Evolutionary conservation across 441 rosid genomes (phyloP).

Genomic region (Adansonia grandidieri): DNA sequence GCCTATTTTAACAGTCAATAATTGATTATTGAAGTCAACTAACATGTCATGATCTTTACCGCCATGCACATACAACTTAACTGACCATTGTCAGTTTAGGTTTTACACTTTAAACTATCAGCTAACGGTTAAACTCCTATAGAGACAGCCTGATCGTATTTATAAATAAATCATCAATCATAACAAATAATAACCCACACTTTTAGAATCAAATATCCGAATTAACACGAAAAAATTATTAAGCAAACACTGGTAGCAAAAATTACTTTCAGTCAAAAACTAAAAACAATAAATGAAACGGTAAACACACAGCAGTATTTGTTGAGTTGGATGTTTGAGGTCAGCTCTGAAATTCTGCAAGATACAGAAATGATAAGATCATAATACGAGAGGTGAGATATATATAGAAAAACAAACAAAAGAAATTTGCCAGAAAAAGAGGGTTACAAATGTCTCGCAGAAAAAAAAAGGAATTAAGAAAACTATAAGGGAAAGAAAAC

Average conservation of each 20-base stretch:
- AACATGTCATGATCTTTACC: not conserved
- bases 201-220: not conserved
- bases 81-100: not conserved
- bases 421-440: not conserved
- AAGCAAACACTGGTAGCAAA: not conserved
- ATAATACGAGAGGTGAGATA: not conserved
- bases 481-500: not conserved
- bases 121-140: not conserved
- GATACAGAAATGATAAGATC: not conserved
- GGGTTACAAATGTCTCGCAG: not conserved
- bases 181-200: not conserved
- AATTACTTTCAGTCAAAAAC: not conserved
- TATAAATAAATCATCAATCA: not conserved
- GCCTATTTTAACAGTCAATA: not conserved
- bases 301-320: not conserved
- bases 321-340: conserved; percentile 14
- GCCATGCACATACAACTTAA: not conserved
- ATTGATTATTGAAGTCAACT: not conserved
- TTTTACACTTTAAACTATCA: not conserved
- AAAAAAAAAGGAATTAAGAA: not conserved
- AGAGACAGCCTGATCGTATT: conserved; percentile 1
- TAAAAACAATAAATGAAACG: not conserved
- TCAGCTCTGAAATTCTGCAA: not conserved
- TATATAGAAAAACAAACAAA: not conserved
- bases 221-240: not conserved